Evolutionary conservation across 2,329 filamentous ascomycete species (phyloP), one percentile per base, ranked within the genome.

Genomic region (Ceratocystis huliohia): DNA sequence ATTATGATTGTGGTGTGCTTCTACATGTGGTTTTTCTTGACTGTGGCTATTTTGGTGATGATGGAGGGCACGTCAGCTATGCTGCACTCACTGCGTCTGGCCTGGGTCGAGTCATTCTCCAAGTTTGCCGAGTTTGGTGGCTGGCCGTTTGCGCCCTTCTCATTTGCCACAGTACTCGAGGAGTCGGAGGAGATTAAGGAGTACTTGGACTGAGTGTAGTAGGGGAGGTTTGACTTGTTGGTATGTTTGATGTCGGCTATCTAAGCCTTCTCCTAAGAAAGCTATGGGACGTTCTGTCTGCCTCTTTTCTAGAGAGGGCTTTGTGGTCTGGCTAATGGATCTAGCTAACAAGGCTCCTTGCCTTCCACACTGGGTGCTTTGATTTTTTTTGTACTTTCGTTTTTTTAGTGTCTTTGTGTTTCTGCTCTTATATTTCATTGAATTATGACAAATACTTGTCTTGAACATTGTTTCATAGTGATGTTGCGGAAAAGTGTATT

Each of bases 51-150:
- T 70, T 80, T 96, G 67, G 93, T 94, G 71, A 85, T 94, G 72
- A 96, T 96, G 92, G 92, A 96, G 76, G 92, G 92, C 70, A 96
- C 93, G 41, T 93, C 88, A 77, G 92, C 92, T 72, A 96, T 96
- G 92, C 65, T 70, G 78, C 91, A 96, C 79, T 90, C 87, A 68
- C 82, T 96, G 71, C 84, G 92, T 81, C 79, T 96, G 73, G 92
- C 96, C 72, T 96, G 92, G 92, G 92, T 96, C 69, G 93, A 96
- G 77, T 93, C 92, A 20, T 96, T 96, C 85, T 95, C 90, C 78
- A 96, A 96, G 80, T 93, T 96, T 80, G 95, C 95, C 76, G 87
- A 96, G 74, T 94, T 94, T 73, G 88, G 89, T 68, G 92, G 92
- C 65, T 85, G 91, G 76, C 82, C 91, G 1, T 96, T 96, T 76